A percentile compares a stretch with the other conserved stretches of the same genome.
Conservation (phyloP, 2,329 filamentous ascomycete species). For the Aureobasidium lini region DNA sequence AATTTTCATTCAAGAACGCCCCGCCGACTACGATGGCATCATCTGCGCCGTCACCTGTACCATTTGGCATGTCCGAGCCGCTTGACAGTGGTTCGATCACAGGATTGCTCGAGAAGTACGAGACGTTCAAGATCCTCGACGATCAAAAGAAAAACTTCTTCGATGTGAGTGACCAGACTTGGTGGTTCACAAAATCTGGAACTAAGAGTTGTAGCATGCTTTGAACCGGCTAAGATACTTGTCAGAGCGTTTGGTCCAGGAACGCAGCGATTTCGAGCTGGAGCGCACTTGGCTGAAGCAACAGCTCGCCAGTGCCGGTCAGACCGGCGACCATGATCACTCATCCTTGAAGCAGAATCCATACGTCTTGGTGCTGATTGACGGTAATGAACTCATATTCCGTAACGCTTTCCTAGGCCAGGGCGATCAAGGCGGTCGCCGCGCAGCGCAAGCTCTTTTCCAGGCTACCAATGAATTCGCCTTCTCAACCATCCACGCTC, state of each 20-base stretch:
- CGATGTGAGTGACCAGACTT: slow-evolving; percentile 20
- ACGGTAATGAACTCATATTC: slow-evolving; percentile 52
- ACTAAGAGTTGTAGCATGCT: not conserved
- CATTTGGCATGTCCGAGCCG: not conserved
- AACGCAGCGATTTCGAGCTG: not conserved
- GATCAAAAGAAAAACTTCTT: slow-evolving; percentile 28
- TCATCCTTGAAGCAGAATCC: slow-evolving; percentile 36
- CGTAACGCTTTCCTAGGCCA: slow-evolving; percentile 21
- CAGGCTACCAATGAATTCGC: slow-evolving; percentile 41
- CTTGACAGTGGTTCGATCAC: not conserved
- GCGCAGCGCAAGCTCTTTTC: slow-evolving; percentile 46
- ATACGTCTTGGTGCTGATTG: slow-evolving; percentile 54
- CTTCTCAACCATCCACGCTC: slow-evolving; percentile 25
- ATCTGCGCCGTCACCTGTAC: not conserved
- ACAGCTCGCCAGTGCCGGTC: not conserved
- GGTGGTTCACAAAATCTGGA: too few species aligned
- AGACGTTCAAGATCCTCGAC: slow-evolving; percentile 20
- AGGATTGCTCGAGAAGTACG: not conserved
- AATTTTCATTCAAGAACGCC: too few species aligned
- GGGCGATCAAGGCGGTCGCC: slow-evolving; percentile 46
- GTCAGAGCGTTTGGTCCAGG: not conserved
- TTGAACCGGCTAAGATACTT: not conserved
- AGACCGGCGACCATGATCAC: too few species aligned
- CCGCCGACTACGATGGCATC: not conserved
- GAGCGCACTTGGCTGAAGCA: not conserved